Conservation (phyloP, 768 basidiomycete genomes). For the Phaeolepiota aurea region DNA sequence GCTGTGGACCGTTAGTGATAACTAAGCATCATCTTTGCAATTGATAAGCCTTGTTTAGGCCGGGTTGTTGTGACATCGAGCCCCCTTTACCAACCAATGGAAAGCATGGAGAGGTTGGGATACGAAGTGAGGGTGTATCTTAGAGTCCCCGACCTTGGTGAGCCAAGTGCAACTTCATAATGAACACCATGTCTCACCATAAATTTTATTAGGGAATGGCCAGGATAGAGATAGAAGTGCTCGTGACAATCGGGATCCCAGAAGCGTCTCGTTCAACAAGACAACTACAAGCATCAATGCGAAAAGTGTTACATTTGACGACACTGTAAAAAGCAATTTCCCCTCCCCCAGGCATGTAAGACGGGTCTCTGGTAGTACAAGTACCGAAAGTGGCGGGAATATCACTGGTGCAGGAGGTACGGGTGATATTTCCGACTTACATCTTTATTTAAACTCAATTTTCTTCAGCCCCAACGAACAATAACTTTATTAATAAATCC, state of each 20-base stretch:
- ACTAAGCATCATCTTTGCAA: neutral
- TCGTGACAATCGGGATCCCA: conserved; percentile 8
- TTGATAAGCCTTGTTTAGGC: conserved; percentile 13
- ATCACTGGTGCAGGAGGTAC: neutral
- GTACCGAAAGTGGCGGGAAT: conserved; percentile 3
- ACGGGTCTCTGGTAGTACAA: conserved; percentile 16
- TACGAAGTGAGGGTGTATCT: conserved; percentile 68
- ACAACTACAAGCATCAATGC: neutral
- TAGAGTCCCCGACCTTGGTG: conserved; percentile 59
- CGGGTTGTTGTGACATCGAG: conserved; percentile 76
- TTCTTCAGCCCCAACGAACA: too few species aligned
- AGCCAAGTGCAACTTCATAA: conserved; percentile 3
- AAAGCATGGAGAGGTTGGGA: conserved; percentile 60
- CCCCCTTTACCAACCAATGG: conserved; percentile 79
- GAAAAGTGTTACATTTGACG: neutral
- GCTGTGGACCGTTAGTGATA: conserved; percentile 46
- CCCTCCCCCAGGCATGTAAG: conserved; percentile 9
- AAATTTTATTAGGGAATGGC: conserved; percentile 33
- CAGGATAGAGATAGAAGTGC: conserved; percentile 40
- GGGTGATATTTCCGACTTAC: too few species aligned
- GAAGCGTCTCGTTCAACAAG: neutral
- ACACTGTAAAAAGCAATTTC: neutral
- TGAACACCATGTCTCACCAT: neutral
- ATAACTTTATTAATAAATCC: neutral
- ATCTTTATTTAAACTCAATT: too few species aligned